Evolutionary conservation across 345 rosid species (phyloP), one percentile per base, ranked within the genome.

Genomic region (Cardamine resedifolia): DNA sequence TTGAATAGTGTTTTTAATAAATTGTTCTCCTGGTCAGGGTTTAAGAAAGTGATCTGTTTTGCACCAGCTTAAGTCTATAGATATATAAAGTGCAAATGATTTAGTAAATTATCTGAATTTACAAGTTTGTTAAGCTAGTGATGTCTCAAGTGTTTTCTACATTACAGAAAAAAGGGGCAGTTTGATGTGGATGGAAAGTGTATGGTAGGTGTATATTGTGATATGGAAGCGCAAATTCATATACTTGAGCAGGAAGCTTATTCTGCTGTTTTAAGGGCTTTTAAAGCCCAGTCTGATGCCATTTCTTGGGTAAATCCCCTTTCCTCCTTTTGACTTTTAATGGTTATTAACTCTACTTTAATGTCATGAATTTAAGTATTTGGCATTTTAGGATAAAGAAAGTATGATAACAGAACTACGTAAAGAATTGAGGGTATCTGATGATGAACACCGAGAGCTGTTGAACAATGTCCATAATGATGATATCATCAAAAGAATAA

Each of bases 211-310:
- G 10, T 75, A 66, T 63, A 77, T 33, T 41, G 45, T 66, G 83
- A 83, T 71, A 90, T 90, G 97, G 97, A 94, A 78, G 81, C 79
- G 51, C 89, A 91, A 70, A 89, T 94, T 79, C 96, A 85, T 85
- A 75, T 66, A 77, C 90, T 94, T 56, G 98, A 94, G 80, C 96
- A 91, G 78, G 98, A 94, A 81, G 98, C 98, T 65, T 94, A 94
- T 72, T 81, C 87, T 83, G 83, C 98, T 68, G 92, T 91, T 0
- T 71, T 91, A 62, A 86, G 96, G 49, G 97, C 97, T 70, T 91
- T 94, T 75, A 91, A 91, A 85, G 98, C 96, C 45, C 98, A 94
- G 63, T 81, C 96, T 31, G 98, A 94, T 86, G 95, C 95, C 59
- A 85, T 94, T 77, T 79, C 96, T 71, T 94, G 98, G 98, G 98